phyloP scores from a whole-genome alignment of 2,329 filamentous ascomycete species.

The Cercospora sojina region DNA sequence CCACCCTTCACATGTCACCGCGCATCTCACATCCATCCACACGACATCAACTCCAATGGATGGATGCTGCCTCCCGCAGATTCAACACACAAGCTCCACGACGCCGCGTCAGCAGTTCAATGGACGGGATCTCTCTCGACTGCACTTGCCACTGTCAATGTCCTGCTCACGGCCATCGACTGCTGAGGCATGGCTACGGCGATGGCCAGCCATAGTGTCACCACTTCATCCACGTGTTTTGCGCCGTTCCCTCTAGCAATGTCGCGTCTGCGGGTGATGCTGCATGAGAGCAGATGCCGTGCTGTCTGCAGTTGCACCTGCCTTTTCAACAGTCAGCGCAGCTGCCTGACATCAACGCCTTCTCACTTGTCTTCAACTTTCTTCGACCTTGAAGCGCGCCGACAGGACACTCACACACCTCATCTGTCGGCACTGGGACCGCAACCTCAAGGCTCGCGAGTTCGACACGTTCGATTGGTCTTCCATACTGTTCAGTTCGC shows the following conservation, averaged over 20 bases:
- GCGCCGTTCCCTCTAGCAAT: too few species aligned
- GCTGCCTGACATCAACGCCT: too few species aligned
- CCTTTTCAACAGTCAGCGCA: too few species aligned
- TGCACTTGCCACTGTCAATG: neutral
- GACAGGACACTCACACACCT: neutral
- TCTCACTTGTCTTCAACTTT: too few species aligned
- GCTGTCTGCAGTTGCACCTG: too few species aligned
- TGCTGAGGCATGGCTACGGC: too few species aligned
- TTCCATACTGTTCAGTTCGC: neutral
- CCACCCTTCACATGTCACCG: constrained; percentile 3
- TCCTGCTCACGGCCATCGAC: neutral
- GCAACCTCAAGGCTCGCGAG: neutral
- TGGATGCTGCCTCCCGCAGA: neutral
- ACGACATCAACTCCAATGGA: too few species aligned
- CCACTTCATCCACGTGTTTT: too few species aligned
- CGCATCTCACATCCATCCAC: neutral
- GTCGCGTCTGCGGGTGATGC: too few species aligned
- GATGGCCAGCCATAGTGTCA: neutral
- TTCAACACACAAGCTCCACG: too few species aligned
- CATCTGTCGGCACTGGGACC: neutral
- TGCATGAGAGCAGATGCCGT: too few species aligned
- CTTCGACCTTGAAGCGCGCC: too few species aligned
- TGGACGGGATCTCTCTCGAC: neutral
- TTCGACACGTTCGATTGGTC: neutral
- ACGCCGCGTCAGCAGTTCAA: neutral